phyloP scores from a whole-genome alignment of 1,139 yeast genomes.

The Pichia sp. region DNA sequence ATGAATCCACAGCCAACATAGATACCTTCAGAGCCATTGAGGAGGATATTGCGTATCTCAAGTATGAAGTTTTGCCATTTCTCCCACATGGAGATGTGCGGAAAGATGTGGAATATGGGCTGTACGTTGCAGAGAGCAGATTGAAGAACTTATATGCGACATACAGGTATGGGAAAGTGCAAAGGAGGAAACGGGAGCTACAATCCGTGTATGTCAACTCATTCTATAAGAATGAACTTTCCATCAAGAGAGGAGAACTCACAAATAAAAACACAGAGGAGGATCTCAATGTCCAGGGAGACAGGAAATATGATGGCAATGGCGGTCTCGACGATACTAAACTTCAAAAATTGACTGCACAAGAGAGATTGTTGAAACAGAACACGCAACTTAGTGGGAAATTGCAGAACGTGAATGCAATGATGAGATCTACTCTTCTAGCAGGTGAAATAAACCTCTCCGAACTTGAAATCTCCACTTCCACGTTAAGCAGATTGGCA shows the following conservation, averaged over 20 bases:
- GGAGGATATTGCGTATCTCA: slow-evolving; percentile 6
- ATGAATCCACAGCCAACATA: neutral
- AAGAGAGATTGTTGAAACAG: slow-evolving; percentile 23
- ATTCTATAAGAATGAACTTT: slow-evolving; percentile 8
- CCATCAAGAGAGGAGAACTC: neutral
- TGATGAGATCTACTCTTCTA: slow-evolving; percentile 25
- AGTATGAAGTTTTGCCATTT: slow-evolving; percentile 7
- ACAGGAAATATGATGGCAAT: slow-evolving; percentile 1
- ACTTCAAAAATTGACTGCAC: slow-evolving; percentile 18
- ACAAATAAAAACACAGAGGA: too few relatives aligned
- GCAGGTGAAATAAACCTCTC: slow-evolving; percentile 59
- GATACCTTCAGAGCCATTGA: slow-evolving; percentile 4
- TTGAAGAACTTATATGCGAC: slow-evolving; percentile 19
- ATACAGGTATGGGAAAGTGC: slow-evolving; percentile 22
- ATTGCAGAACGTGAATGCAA: slow-evolving; percentile 24
- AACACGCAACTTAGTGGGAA: slow-evolving; percentile 23
- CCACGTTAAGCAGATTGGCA: slow-evolving; percentile 42
- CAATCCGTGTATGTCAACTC: slow-evolving; percentile 8
- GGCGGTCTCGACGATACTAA: slow-evolving; percentile 20
- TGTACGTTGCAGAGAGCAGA: slow-evolving; percentile 18
- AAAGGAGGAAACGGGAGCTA: slow-evolving; percentile 17
- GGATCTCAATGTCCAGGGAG: too few relatives aligned
- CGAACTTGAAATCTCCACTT: slow-evolving; percentile 52
- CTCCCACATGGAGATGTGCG: slow-evolving; percentile 1
- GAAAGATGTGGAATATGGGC: slow-evolving; percentile 9